Evolutionary conservation across 805 yeast species (phyloP).

Genomic region (Schizosaccharomyces japonicus): DNA sequence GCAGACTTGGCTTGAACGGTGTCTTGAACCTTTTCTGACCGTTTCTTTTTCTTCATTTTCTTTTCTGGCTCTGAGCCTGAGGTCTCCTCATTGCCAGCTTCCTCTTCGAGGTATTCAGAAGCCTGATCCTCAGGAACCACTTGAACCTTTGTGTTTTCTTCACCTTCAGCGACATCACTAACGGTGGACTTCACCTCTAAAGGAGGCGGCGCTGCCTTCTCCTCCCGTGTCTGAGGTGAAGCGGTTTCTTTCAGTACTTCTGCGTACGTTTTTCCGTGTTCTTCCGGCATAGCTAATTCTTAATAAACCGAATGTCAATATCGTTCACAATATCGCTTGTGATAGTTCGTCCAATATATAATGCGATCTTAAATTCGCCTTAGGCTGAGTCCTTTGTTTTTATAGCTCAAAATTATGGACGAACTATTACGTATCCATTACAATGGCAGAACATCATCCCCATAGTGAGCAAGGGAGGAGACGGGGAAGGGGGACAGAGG

Average conservation of each 20-base stretch:
- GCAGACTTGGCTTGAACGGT: background rate
- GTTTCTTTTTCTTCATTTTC: background rate
- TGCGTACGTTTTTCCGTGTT: too few species aligned
- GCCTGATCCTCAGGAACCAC: background rate
- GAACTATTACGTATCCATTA: too few species aligned
- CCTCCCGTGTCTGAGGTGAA: background rate
- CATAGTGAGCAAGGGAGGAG: too few species aligned
- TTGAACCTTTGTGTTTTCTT: background rate
- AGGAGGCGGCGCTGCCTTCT: conserved; percentile 1
- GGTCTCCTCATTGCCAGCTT: background rate
- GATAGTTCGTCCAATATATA: too few species aligned
- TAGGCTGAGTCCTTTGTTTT: too few species aligned
- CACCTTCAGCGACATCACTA: background rate
- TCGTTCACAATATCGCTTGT: too few species aligned
- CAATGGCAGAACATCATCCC: too few species aligned
- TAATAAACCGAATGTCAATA: too few species aligned
- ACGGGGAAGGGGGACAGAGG: too few species aligned
- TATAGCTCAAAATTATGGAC: too few species aligned
- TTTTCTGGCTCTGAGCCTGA: background rate
- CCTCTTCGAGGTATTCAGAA: background rate
- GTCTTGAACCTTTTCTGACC: background rate
- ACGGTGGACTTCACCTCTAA: background rate
- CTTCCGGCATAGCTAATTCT: too few species aligned
- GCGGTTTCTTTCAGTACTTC: background rate
- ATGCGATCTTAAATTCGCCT: too few species aligned